Evolutionary conservation across 192 early-diverging fungal genomes (phyloP).

Genomic region (Entomortierella lignicola): DNA sequence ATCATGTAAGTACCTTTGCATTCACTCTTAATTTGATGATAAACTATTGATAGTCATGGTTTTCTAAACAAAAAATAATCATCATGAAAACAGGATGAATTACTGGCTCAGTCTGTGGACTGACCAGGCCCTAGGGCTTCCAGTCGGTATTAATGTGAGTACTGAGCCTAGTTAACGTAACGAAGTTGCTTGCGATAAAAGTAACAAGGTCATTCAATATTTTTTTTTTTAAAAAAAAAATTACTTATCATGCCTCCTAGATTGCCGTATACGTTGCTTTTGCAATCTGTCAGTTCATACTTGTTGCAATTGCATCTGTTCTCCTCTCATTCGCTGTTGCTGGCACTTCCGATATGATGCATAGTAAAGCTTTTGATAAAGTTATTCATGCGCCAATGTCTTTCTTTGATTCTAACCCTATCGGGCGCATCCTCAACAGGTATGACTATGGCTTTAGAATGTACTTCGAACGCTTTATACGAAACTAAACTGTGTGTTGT

Average conservation of each 20-base stretch:
- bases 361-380: constrained; percentile 72
- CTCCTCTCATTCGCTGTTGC: constrained; percentile 50
- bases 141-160: constrained; percentile 24
- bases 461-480: too few species aligned
- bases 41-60: background rate
- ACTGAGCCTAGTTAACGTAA: background rate
- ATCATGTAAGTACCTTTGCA: constrained; percentile 34
- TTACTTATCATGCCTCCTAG: constrained; percentile 26
- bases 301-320: constrained; percentile 31
- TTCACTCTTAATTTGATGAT: background rate
- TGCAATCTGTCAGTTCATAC: constrained; percentile 28
- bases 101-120: constrained; percentile 56
- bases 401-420: constrained; percentile 75
- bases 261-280: constrained; percentile 36
- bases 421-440: constrained; percentile 77
- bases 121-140: constrained; percentile 19
- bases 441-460: constrained; percentile 17
- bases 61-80: background rate
- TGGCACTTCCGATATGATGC: constrained; percentile 68
- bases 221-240: background rate
- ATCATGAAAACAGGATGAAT: background rate
- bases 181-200: too few species aligned
- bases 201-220: too few species aligned
- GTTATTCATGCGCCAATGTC: constrained; percentile 70
- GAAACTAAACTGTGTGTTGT: too few species aligned